Evolutionary conservation across 2,329 filamentous ascomycete genomes (phyloP).

Genomic region (Ophiostoma ips): DNA sequence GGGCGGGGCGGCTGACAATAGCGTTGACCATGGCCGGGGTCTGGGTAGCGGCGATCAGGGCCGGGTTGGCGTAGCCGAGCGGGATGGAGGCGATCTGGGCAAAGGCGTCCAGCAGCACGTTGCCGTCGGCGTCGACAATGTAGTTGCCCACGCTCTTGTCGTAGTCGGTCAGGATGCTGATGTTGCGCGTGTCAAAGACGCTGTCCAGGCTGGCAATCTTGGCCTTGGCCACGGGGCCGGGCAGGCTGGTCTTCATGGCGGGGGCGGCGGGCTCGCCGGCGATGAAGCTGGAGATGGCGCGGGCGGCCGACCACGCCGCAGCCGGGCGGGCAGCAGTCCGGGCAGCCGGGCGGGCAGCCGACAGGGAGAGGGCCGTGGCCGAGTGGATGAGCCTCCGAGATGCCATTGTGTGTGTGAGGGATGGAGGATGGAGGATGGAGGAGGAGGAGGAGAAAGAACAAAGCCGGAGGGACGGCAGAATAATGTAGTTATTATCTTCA

Average conservation of each 20-base stretch:
- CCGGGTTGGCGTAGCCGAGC: slow-evolving; percentile 80
- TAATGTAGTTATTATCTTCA: no score
- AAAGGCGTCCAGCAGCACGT: slow-evolving; percentile 52
- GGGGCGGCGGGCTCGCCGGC: slow-evolving; percentile 35
- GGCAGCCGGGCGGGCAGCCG: not conserved
- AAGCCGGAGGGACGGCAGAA: no score
- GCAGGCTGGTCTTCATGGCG: slow-evolving; percentile 48
- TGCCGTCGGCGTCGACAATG: slow-evolving; percentile 57
- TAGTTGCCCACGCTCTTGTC: slow-evolving; percentile 68
- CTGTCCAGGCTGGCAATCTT: slow-evolving; percentile 55
- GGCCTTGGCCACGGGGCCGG: slow-evolving; percentile 59
- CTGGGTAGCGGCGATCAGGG: slow-evolving; percentile 53
- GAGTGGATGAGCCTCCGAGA: slow-evolving; percentile 3
- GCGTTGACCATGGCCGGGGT: slow-evolving; percentile 67
- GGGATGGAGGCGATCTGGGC: slow-evolving; percentile 89
- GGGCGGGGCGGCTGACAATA: slow-evolving; percentile 75
- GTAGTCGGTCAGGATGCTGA: slow-evolving; percentile 74
- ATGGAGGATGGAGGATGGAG: not conserved
- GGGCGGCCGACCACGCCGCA: not conserved
- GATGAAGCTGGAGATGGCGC: slow-evolving; percentile 2
- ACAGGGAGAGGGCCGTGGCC: not conserved
- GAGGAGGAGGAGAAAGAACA: not conserved
- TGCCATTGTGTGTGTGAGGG: not conserved
- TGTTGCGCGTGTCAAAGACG: slow-evolving; percentile 72
- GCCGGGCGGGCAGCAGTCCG: not conserved